phyloP scores from a whole-genome alignment of 2,329 filamentous ascomycete species.

The Neopestalotiopsis rosae region DNA sequence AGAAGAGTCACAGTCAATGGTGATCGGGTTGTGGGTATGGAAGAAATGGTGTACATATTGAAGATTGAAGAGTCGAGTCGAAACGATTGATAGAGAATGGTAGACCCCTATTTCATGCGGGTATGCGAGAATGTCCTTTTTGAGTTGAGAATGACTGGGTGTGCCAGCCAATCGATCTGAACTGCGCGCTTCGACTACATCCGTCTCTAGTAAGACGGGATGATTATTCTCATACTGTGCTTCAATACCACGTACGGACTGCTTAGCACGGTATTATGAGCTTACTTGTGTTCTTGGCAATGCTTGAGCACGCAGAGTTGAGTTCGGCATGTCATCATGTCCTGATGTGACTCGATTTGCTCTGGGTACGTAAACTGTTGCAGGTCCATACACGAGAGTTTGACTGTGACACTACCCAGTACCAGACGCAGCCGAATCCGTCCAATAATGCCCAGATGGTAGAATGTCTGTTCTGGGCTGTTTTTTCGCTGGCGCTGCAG shows the following conservation, averaged over 20 bases:
- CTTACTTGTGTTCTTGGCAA: neutral
- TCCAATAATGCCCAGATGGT: neutral
- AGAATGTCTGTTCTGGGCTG: neutral
- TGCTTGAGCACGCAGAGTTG: neutral
- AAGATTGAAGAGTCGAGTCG: neutral
- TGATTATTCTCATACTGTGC: too few species aligned
- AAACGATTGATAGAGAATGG: neutral
- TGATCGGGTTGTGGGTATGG: neutral
- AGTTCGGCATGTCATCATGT: neutral
- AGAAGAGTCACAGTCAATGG: neutral
- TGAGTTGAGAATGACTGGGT: neutral
- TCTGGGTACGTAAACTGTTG: neutral
- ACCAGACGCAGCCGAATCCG: neutral
- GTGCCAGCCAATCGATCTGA: neutral
- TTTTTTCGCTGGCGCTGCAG: constrained; percentile 6
- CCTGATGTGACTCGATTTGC: neutral
- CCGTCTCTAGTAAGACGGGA: neutral
- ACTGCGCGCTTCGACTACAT: neutral
- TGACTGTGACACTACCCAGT: too few species aligned
- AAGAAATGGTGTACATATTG: neutral
- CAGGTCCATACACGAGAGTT: neutral
- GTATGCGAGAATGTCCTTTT: neutral
- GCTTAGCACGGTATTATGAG: neutral
- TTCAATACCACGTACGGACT: too few species aligned
- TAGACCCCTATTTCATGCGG: constrained; percentile 1